Conservation (phyloP, 2,329 filamentous ascomycete genomes). For the Incumbomyces delicatus region DNA sequence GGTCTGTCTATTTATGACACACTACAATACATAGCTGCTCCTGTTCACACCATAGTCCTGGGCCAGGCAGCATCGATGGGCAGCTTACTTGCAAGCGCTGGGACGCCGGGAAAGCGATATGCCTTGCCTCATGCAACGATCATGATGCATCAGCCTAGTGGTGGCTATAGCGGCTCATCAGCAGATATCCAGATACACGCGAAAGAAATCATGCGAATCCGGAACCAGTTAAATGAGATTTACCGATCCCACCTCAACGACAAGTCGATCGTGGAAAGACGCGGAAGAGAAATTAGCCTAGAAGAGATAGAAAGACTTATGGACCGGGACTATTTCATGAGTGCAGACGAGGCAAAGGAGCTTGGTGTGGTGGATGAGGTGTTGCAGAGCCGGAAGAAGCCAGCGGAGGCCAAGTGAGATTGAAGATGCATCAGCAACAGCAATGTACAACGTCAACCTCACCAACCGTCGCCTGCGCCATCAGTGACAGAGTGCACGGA, state of each 20-base stretch:
- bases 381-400: slow-evolving; percentile 44
- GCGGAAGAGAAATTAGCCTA: slow-evolving; percentile 50
- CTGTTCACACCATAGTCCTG: slow-evolving; percentile 89
- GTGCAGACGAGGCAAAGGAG: slow-evolving; percentile 75
- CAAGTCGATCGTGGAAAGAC: slow-evolving; percentile 9
- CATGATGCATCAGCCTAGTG: slow-evolving; percentile 94
- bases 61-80: slow-evolving; percentile 95
- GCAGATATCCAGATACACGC: slow-evolving; percentile 92
- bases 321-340: slow-evolving; percentile 94
- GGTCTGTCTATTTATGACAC: slow-evolving; percentile 92
- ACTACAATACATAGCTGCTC: slow-evolving; percentile 90
- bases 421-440: not conserved
- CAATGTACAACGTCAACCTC: not conserved
- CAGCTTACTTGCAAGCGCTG: slow-evolving; percentile 75
- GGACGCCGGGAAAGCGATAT: slow-evolving; percentile 72
- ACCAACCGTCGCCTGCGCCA: not conserved
- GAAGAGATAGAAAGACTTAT: slow-evolving; percentile 88
- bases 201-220: slow-evolving; percentile 83
- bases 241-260: slow-evolving; percentile 64
- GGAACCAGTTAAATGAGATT: slow-evolving; percentile 80
- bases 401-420: not conserved
- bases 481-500: too few species aligned
- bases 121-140: slow-evolving; percentile 84
- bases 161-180: slow-evolving; percentile 58
- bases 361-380: slow-evolving; percentile 91